Evolutionary conservation across 2,329 filamentous ascomycete species (phyloP), one percentile per base, ranked within the genome.

Genomic region (Trichoderma arundinaceum): DNA sequence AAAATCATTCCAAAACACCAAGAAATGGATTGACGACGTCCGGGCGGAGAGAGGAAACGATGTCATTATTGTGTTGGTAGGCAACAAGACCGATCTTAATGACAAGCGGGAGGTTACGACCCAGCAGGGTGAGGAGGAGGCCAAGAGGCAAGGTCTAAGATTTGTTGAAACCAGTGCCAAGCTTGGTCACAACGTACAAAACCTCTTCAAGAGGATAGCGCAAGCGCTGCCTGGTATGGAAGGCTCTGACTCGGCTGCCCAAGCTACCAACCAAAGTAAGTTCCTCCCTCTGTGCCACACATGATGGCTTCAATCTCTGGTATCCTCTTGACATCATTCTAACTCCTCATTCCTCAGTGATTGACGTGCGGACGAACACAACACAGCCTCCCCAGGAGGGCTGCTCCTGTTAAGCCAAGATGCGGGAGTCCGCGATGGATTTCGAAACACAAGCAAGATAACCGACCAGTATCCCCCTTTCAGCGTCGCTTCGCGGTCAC

Each of bases 21-120:
- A 94, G 75, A 99, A 99, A 85, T 99, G 96, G 95, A 96, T 99
- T 71, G 95, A 99, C 77, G 95, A 99, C 76, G 95, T 99, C 66
- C 88, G 95, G 68, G 94, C 94, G 59, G 95, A 99, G 83, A 88
- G 95, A 75, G 95, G 95, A 59, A 97, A 96, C 83, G 95, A 99
- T 80, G 96, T 99, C 68, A 99, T 99, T 74, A 98, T 99, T 74
- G 95, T 99, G 53, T 83, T 99, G 53, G 96, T 99, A 44, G 95
- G 95, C 71, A 99, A 99, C 85, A 99, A 99, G 88, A 99, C 95
- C 51, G 95, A 99, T 84, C 80, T 99, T 78, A 96, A 95, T 79
- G 95, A 99, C 79, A 98, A 97, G 86, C 88, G 95, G 64, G 94
- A 99, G 80, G 95, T 99, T 68, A 99, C 94, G 48, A 96, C 93